These are phyloP conservation scores for Neonectria punicea DNA, from an alignment of 2,329 filamentous ascomycete species.

Conservation along the genomic window DNA sequence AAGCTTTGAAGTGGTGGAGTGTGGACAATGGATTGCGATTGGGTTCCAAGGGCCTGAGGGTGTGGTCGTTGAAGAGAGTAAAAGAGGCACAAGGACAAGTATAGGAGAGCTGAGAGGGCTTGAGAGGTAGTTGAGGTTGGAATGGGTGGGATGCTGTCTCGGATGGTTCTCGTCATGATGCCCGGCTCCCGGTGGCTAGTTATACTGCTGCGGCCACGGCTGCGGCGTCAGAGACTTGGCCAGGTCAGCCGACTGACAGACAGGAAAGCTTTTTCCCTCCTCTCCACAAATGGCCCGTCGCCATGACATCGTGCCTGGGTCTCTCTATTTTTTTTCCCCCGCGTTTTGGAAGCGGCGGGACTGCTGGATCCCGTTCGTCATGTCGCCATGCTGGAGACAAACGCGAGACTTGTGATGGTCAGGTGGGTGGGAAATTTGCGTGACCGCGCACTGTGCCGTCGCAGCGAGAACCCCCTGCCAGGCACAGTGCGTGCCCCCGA, in stretches of 20 bases:
- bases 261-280: conserved; percentile 31
- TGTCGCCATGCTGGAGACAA: conserved; percentile 23
- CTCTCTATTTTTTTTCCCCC: conserved; percentile 21
- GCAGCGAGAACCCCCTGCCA: neutral
- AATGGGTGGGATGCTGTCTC: conserved; percentile 10
- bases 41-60: neutral
- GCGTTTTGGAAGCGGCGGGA: conserved; percentile 32
- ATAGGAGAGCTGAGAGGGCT: conserved; percentile 7
- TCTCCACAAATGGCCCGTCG: conserved; percentile 38
- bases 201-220: conserved; percentile 31
- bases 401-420: conserved; percentile 16
- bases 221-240: neutral
- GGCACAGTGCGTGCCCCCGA: neutral
- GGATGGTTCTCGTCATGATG: conserved; percentile 27
- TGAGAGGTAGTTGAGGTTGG: conserved; percentile 4
- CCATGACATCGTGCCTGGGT: conserved; percentile 9
- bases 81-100: neutral
- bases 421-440: conserved; percentile 11
- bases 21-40: neutral
- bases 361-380: conserved; percentile 28
- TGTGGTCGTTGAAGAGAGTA: neutral
- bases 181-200: conserved; percentile 28
- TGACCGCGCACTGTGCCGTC: neutral
- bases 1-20: conserved; percentile 1
- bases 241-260: conserved; percentile 34